These are phyloP conservation scores for Acacia crassicarpa DNA, from an alignment of 306 rosid genomes.

Conservation along the genomic window DNA sequence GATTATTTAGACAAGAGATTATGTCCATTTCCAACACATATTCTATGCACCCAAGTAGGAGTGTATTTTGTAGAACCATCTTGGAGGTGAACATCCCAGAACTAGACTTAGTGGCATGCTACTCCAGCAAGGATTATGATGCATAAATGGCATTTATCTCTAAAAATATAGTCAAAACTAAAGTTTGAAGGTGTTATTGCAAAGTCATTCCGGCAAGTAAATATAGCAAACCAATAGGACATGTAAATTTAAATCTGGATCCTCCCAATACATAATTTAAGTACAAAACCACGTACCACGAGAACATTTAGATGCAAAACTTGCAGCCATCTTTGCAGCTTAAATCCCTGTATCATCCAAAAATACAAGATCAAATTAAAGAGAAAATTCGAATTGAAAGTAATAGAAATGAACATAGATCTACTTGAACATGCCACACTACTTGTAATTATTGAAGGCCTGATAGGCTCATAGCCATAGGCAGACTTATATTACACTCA, in stretches of 20 bases:
- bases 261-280: neutral
- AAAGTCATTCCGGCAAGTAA: neutral
- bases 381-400: neutral
- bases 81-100: neutral
- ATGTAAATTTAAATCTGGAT: neutral
- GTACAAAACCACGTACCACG: neutral
- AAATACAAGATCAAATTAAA: neutral
- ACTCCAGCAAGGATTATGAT: neutral
- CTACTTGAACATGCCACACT: neutral
- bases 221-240: neutral
- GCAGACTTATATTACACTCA: no score
- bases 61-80: neutral
- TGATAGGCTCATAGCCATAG: neutral
- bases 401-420: neutral
- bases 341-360: neutral
- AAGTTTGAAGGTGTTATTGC: neutral
- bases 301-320: neutral
- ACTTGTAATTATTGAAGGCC: neutral
- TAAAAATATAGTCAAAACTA: neutral
- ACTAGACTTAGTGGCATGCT: neutral
- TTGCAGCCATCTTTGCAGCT: neutral
- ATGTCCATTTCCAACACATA: neutral
- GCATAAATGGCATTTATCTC: neutral
- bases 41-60: neutral
- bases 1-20: neutral